Percentiles rank a stretch among this genome's conserved stretches.
Evolutionary conservation across 176 grass and related monocot genomes (phyloP).

Genomic region (Musa beccarii): DNA sequence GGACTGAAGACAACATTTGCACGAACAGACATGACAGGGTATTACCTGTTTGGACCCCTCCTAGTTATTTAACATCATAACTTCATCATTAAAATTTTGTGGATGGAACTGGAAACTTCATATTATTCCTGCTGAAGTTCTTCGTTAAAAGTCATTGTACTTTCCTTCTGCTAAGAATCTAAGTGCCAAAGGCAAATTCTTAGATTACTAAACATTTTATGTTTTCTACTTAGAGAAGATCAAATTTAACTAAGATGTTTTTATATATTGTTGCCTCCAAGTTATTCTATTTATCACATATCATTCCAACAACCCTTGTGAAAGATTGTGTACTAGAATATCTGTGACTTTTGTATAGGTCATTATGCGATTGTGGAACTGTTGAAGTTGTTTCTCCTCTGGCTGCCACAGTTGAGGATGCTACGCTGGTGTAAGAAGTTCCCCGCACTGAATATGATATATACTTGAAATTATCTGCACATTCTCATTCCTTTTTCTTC

Average conservation of each 20-base stretch:
- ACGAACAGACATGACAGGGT: slow-evolving; percentile 81
- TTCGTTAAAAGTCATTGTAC: not conserved
- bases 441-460: slow-evolving; percentile 6
- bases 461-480: not conserved
- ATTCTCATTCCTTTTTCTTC: not conserved
- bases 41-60: slow-evolving; percentile 16
- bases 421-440: slow-evolving; percentile 73
- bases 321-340: no score
- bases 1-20: slow-evolving; percentile 96
- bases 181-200: not conserved
- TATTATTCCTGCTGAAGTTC: not conserved
- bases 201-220: no score
- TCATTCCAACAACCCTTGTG: no score
- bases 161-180: not conserved
- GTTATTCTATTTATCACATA: no score
- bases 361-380: slow-evolving; percentile 71
- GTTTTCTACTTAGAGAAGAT: no score
- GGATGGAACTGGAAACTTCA: not conserved
- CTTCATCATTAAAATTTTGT: not conserved
- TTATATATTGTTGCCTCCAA: no score
- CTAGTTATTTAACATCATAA: not conserved
- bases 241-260: no score
- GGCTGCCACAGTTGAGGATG: slow-evolving; percentile 74
- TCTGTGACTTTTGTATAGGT: slow-evolving; percentile 29
- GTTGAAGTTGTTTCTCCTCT: slow-evolving; percentile 99